Evolutionary conservation across 306 rosid genomes (phyloP).

Genomic region (Vigna mungo): DNA sequence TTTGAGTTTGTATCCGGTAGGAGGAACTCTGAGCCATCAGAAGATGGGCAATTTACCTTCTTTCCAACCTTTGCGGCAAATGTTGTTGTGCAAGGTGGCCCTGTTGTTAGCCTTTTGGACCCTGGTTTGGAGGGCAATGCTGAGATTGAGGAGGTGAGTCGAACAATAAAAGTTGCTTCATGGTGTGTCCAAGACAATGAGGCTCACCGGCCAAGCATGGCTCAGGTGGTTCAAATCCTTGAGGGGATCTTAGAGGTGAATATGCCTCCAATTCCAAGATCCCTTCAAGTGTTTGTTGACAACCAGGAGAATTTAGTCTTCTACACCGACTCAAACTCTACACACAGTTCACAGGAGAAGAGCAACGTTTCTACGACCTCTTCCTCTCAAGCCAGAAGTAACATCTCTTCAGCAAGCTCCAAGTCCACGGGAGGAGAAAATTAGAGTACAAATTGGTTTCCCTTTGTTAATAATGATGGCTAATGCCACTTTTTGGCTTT

Average conservation of each 20-base stretch:
- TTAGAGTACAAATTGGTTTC: slow-evolving; percentile 11
- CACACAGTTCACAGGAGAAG: slow-evolving; percentile 51
- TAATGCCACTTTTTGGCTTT: background rate
- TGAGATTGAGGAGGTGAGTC: slow-evolving; percentile 47
- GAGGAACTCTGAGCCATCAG: slow-evolving; percentile 56
- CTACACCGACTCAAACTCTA: slow-evolving; percentile 58
- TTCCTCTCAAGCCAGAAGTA: slow-evolving; percentile 45
- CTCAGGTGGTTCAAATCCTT: slow-evolving; percentile 62
- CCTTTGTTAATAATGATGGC: background rate
- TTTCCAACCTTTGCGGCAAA: slow-evolving; percentile 51
- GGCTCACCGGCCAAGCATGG: slow-evolving; percentile 55
- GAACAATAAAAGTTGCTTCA: slow-evolving; percentile 53
- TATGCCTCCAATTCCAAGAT: slow-evolving; percentile 54
- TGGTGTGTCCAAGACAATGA: slow-evolving; percentile 73
- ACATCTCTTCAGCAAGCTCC: slow-evolving; percentile 34
- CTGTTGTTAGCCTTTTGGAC: slow-evolving; percentile 45
- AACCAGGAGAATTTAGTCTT: slow-evolving; percentile 46
- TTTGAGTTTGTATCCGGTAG: slow-evolving; percentile 59
- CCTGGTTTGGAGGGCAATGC: slow-evolving; percentile 47
- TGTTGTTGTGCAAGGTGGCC: slow-evolving; percentile 44
- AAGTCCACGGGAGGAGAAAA: slow-evolving; percentile 32
- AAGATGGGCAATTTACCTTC: slow-evolving; percentile 42
- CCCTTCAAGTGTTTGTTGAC: slow-evolving; percentile 50
- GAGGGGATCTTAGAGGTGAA: slow-evolving; percentile 53
- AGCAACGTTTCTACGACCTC: slow-evolving; percentile 38